phyloP scores from a whole-genome alignment of 441 rosid species.

The Erysimum cheiri region DNA sequence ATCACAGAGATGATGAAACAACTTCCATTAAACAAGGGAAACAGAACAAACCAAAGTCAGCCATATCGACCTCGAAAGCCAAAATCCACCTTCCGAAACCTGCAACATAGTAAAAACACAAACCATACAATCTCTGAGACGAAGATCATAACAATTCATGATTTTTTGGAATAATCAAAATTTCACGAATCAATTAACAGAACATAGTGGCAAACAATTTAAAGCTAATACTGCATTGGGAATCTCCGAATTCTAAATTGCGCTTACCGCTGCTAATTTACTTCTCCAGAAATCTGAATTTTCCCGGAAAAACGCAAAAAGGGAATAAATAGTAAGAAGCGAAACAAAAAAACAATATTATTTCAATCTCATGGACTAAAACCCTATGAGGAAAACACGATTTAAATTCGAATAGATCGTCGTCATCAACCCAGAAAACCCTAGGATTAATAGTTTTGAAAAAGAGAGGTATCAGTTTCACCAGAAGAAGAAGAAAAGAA shows the following conservation, averaged over 20 bases:
- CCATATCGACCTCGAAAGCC: constrained; percentile 33
- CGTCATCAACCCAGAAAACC: constrained; percentile 34
- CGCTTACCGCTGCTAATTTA: not conserved
- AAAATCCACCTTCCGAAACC: constrained; percentile 12
- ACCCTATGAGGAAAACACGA: constrained; percentile 1
- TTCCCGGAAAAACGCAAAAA: not conserved
- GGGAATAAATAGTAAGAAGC: constrained; percentile 6
- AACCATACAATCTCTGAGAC: constrained; percentile 21
- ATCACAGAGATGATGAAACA: constrained; percentile 34
- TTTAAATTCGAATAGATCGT: constrained; percentile 21
- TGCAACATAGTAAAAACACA: constrained; percentile 7
- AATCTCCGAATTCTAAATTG: constrained; percentile 10
- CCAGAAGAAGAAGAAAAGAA: not conserved
- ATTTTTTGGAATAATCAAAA: not conserved
- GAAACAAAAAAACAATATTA: not conserved
- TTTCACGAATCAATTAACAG: not conserved
- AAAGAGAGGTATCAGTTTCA: constrained; percentile 33
- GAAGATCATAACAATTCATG: constrained; percentile 22
- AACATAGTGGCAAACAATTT: not conserved
- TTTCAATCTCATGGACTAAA: constrained; percentile 23
- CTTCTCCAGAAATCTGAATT: constrained; percentile 22
- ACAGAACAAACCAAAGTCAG: constrained; percentile 44
- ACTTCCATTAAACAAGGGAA: constrained; percentile 34
- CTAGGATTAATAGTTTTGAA: constrained; percentile 22
- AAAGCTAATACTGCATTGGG: not conserved